Percentiles rank a stretch among this genome's conserved stretches.
These are phyloP conservation scores for Cercophora sp. DNA, from an alignment of 495 filamentous ascomycete genomes.

Conservation along the genomic window DNA sequence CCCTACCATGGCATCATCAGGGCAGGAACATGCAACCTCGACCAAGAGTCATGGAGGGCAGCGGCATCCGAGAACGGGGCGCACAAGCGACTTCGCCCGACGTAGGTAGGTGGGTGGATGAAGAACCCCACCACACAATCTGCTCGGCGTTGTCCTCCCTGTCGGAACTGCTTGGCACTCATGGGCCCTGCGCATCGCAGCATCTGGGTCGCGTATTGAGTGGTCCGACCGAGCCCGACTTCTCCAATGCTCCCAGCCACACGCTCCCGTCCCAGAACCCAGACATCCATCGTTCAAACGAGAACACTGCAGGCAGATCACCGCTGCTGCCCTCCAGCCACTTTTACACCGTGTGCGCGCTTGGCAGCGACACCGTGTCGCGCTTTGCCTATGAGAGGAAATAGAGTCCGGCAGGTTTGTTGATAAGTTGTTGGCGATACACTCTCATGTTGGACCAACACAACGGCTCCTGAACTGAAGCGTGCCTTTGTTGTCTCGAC, in stretches of 20 bases:
- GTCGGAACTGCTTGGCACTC: constrained; percentile 9
- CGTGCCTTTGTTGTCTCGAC: too few relatives aligned
- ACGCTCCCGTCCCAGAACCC: constrained; percentile 1
- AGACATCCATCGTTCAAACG: too few relatives aligned
- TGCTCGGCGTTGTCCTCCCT: constrained; percentile 12
- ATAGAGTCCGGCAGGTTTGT: too few relatives aligned
- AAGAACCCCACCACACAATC: constrained; percentile 14
- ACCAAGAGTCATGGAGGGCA: constrained; percentile 2
- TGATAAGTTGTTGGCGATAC: too few relatives aligned
- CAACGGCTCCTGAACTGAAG: too few relatives aligned
- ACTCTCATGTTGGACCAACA: too few relatives aligned
- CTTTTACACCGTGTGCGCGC: not conserved
- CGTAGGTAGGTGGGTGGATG: too few relatives aligned
- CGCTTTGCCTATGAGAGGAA: constrained; percentile 6
- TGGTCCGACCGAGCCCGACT: not conserved
- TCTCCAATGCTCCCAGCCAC: constrained; percentile 3
- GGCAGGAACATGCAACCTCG: not conserved
- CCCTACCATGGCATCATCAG: constrained; percentile 1
- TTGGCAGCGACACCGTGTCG: not conserved
- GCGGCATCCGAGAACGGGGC: not conserved
- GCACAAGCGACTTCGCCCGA: constrained; percentile 2
- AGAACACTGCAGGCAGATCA: constrained; percentile 12
- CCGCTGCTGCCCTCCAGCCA: constrained; percentile 1
- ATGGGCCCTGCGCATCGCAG: not conserved
- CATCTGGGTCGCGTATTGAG: constrained; percentile 6